These are phyloP conservation scores for Erythrophleum fordii DNA, from an alignment of 306 rosid genomes.

Conservation along the genomic window DNA sequence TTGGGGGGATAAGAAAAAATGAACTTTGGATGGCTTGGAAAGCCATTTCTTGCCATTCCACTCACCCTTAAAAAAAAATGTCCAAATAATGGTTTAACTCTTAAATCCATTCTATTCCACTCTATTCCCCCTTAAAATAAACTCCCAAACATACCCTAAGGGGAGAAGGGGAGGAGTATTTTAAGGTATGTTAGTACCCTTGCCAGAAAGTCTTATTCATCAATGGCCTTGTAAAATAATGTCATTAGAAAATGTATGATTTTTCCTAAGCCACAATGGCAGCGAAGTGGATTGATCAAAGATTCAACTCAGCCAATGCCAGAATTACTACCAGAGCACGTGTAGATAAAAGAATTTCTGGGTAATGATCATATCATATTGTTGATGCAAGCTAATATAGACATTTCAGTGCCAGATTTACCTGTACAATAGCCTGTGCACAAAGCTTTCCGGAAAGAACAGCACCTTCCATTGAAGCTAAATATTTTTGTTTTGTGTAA, in stretches of 20 bases:
- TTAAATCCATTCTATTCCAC: too few relatives aligned
- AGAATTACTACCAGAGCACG: conserved; percentile 3
- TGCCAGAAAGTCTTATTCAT: neutral
- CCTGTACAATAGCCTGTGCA: conserved; percentile 96
- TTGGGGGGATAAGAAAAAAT: too few relatives aligned
- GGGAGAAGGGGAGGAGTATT: neutral
- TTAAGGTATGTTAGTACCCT: neutral
- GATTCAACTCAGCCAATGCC: conserved; percentile 14
- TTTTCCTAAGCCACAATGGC: neutral
- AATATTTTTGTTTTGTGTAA: conserved; percentile 92
- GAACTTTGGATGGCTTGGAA: too few relatives aligned
- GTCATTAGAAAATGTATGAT: neutral
- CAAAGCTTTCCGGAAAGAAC: conserved; percentile 97
- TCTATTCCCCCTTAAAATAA: too few relatives aligned
- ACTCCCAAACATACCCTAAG: too few relatives aligned
- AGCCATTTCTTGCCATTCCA: too few relatives aligned
- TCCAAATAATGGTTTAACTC: too few relatives aligned
- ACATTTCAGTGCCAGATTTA: conserved; percentile 41
- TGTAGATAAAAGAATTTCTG: conserved; percentile 17
- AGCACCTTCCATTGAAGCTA: conserved; percentile 99
- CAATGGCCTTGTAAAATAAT: neutral
- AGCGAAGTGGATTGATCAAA: conserved; percentile 17
- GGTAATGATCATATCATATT: conserved; percentile 26
- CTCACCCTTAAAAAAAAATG: too few relatives aligned
- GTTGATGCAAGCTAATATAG: conserved; percentile 4